phyloP scores from a whole-genome alignment of 106 monocot species.

The Chionographis japonica region DNA sequence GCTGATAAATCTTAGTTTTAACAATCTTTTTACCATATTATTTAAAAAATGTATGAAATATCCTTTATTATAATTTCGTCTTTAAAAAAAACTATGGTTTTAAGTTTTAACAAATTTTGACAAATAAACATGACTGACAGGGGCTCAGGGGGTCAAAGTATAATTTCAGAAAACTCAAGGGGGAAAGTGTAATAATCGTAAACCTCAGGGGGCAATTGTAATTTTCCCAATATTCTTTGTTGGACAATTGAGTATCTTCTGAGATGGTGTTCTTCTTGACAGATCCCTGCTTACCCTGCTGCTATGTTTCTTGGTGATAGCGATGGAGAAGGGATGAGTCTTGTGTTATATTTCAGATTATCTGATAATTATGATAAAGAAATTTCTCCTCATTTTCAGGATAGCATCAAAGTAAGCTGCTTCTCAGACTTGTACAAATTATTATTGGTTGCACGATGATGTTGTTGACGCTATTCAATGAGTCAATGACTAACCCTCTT shows the following conservation, averaged over 20 bases:
- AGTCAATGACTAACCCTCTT: background rate
- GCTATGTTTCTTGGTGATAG: slow-evolving; percentile 76
- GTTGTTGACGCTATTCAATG: background rate
- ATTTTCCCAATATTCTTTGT: background rate
- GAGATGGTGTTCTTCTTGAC: slow-evolving; percentile 2
- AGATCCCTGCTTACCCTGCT: slow-evolving; percentile 81
- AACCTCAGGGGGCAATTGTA: background rate
- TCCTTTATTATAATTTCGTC: no score
- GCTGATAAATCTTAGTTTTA: no score
- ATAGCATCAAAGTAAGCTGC: slow-evolving; percentile 52
- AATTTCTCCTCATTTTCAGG: slow-evolving; percentile 45
- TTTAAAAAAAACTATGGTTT: no score
- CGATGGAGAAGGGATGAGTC: slow-evolving; percentile 80
- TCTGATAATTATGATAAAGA: slow-evolving; percentile 63
- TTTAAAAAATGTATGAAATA: no score
- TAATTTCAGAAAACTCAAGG: no score
- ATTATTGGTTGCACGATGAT: no score
- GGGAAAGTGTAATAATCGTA: background rate
- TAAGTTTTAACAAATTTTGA: no score
- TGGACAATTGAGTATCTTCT: background rate
- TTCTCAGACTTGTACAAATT: background rate
- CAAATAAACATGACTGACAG: no score
- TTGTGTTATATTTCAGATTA: slow-evolving; percentile 73
- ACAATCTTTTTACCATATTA: no score
- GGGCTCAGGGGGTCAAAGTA: no score